These are phyloP conservation scores for Penicillium frequentans DNA, from an alignment of 2,329 filamentous ascomycete species.

Conservation along the genomic window DNA sequence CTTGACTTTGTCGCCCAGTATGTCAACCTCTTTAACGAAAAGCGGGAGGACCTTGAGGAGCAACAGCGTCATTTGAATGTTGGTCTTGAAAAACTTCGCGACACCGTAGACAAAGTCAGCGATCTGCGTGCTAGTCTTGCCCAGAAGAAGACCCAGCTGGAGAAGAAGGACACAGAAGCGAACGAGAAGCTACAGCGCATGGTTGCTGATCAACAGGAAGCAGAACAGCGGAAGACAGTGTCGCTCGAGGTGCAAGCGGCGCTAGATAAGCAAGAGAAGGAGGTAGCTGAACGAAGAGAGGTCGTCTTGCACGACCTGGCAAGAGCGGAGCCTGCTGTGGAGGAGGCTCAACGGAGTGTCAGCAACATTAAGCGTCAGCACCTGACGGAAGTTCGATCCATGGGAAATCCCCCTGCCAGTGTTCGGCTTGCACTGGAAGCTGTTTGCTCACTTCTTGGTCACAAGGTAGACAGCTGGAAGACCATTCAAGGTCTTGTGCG, in stretches of 20 bases:
- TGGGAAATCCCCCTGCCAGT: conserved; percentile 87
- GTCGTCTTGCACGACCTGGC: conserved; percentile 86
- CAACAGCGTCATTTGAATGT: conserved; percentile 98
- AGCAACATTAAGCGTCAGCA: conserved; percentile 98
- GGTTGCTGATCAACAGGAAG: conserved; percentile 93
- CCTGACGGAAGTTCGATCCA: conserved; percentile 94
- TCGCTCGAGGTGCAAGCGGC: conserved; percentile 87
- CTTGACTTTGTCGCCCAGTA: conserved; percentile 98
- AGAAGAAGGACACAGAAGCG: conserved; percentile 90
- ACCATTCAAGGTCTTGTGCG: conserved; percentile 84
- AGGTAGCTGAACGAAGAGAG: conserved; percentile 78
- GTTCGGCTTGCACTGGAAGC: conserved; percentile 91
- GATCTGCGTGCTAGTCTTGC: conserved; percentile 88
- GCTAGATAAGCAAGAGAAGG: conserved; percentile 83
- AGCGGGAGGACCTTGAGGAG: conserved; percentile 96
- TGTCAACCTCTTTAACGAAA: conserved; percentile 95
- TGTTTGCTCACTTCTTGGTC: conserved; percentile 91
- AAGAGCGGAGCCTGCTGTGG: conserved; percentile 86
- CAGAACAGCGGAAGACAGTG: conserved; percentile 83
- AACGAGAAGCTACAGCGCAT: conserved; percentile 97
- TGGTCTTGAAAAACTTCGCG: conserved; percentile 92
- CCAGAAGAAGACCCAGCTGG: conserved; percentile 89
- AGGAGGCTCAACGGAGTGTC: conserved; percentile 92
- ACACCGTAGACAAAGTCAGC: conserved; percentile 95
- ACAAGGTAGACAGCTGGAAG: conserved; percentile 90